Base-by-base conservation (phyloP, 805 yeast species). In the Yarrowia porcina region DNA sequence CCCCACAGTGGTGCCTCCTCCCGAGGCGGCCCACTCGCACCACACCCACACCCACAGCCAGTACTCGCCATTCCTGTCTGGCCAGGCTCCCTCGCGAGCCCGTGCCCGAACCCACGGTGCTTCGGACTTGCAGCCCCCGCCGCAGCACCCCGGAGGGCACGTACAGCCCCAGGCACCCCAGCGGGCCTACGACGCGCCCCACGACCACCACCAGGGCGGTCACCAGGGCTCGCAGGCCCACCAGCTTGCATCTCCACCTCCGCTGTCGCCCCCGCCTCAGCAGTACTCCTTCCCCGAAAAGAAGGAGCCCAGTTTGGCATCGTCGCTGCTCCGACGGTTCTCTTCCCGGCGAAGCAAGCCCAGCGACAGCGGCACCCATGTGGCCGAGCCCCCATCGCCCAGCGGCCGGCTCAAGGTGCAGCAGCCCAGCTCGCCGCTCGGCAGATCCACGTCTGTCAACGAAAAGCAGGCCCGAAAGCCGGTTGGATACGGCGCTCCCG, bases 251-350 rank as follows among this genome's bases (percentile, higher is more conserved):
- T 50, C 63, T 1, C 62, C 38, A 10, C 20, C 44, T 3, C 61
- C 42, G 33, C 64, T 60, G 30, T 54, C 54, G 21, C 54, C 50
- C 0, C 59, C 44, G 8, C 63, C 60, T 1, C 59, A 61, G n/a
- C 64, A 44, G 27, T 36, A 38, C 39, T 39, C 61, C 12, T 56
- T 59, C 57, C 47, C 57, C 25, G 47, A 41, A 13, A 35, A 36
- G 57, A 54, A 44, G 64, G 41, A 41, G 59, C 61, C 42, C 28
- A 23, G 68, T 52, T 42, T 68, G 41, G 69, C 70, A 17, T 52
- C 67, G 12, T 64, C 66, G 4, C 41, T 68, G 45, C 59, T 68
- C 30, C 64, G 70, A n/a, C 62, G 68, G 52, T 68, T 68, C 61
- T 61, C 66, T 28, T 63, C 69, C 23, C 65, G 65, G 15, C 39